A percentile compares a stretch with the other conserved stretches of the same genome.
These are phyloP conservation scores for Pleurotus tuber-regium DNA, from an alignment of 768 basidiomycete genomes.

Conservation along the genomic window DNA sequence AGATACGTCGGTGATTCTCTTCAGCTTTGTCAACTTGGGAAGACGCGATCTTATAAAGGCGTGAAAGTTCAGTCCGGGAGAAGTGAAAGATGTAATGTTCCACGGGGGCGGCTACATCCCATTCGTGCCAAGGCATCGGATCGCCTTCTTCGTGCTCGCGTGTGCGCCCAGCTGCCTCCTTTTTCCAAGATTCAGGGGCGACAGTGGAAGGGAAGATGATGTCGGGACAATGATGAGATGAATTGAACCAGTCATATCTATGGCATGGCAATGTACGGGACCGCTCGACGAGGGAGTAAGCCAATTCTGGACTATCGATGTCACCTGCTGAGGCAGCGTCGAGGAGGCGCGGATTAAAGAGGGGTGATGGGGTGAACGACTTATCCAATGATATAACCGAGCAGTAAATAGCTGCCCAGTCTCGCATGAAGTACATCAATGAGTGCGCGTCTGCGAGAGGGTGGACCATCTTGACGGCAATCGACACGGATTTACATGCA, in stretches of 20 bases:
- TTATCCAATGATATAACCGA: slow-evolving; percentile 10
- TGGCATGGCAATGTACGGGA: slow-evolving; percentile 23
- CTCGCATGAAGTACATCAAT: slow-evolving; percentile 28
- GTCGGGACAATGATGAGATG: slow-evolving; percentile 18
- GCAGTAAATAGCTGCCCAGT: slow-evolving; percentile 30
- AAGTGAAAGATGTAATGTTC: slow-evolving; percentile 25
- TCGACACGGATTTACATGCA: slow-evolving; percentile 23
- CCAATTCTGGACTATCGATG: slow-evolving; percentile 22
- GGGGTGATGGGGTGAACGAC: slow-evolving; percentile 17
- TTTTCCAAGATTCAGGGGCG: slow-evolving; percentile 17
- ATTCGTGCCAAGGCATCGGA: slow-evolving; percentile 26
- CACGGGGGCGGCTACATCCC: slow-evolving; percentile 24
- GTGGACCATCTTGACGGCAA: slow-evolving; percentile 32
- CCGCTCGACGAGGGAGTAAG: slow-evolving; percentile 19
- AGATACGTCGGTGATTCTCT: slow-evolving; percentile 14
- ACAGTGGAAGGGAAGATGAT: slow-evolving; percentile 15
- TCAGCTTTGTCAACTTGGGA: background rate
- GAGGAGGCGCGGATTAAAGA: slow-evolving; percentile 28
- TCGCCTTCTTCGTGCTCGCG: slow-evolving; percentile 12
- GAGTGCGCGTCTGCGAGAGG: slow-evolving; percentile 35
- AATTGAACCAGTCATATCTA: slow-evolving; percentile 31
- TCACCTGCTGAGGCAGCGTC: slow-evolving; percentile 28
- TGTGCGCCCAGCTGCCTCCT: background rate
- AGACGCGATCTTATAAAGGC: slow-evolving; percentile 29
- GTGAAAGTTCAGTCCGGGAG: slow-evolving; percentile 21